Percentiles rank a stretch among this genome's conserved stretches.
These are phyloP conservation scores for Paramecium sexaurelia DNA, from an alignment of 73 alveolate species.

Conservation along the genomic window DNA sequence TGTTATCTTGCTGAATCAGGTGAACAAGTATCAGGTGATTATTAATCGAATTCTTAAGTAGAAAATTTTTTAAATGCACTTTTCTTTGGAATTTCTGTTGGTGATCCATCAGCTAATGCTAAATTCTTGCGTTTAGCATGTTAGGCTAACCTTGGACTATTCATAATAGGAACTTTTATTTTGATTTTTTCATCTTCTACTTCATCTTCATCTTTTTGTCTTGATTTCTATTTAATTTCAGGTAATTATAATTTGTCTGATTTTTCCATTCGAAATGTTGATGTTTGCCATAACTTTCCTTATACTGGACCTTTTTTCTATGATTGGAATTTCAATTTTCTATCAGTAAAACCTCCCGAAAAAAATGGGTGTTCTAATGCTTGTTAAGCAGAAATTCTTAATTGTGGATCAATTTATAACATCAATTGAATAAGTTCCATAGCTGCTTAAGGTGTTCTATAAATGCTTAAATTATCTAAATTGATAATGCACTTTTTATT, in stretches of 20 bases:
- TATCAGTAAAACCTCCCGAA: not conserved
- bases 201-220: not conserved
- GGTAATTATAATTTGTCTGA: slow-evolving; percentile 30
- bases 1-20: slow-evolving; percentile 32
- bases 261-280: not conserved
- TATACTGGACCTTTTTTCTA: not conserved
- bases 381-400: slow-evolving; percentile 82
- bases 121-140: not conserved
- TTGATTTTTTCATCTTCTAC: not conserved
- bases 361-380: slow-evolving; percentile 80
- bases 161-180: slow-evolving; percentile 25
- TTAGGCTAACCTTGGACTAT: slow-evolving; percentile 46
- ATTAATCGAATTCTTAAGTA: slow-evolving; percentile 11
- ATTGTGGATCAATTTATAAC: slow-evolving; percentile 77
- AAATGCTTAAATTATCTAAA: slow-evolving; percentile 35
- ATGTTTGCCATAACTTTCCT: slow-evolving; percentile 34
- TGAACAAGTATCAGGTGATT: slow-evolving; percentile 10
- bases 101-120: slow-evolving; percentile 16
- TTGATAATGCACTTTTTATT: slow-evolving; percentile 37
- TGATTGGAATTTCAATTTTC: not conserved
- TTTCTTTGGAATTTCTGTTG: not conserved
- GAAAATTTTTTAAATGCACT: slow-evolving; percentile 27
- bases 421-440: slow-evolving; percentile 71
- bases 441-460: slow-evolving; percentile 52
- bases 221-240: slow-evolving; percentile 25